phyloP scores from a whole-genome alignment of 495 filamentous ascomycete species.

The Penicillium waksmanii region DNA sequence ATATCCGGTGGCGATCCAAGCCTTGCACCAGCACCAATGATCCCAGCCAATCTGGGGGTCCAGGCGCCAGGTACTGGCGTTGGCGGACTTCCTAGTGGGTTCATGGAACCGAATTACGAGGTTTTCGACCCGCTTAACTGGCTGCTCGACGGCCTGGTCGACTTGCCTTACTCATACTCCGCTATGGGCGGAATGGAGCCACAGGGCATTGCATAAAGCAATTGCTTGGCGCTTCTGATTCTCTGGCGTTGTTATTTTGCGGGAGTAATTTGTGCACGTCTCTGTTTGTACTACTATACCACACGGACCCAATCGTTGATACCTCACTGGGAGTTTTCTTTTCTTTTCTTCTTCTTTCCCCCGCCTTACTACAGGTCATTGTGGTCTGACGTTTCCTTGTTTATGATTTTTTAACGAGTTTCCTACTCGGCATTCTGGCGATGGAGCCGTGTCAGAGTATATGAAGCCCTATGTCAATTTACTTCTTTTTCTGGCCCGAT shows the following conservation, averaged over 20 bases:
- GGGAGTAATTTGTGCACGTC: slow-evolving; percentile 23
- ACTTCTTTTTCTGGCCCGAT: background rate
- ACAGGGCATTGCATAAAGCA: slow-evolving; percentile 38
- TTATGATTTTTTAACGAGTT: slow-evolving; percentile 1
- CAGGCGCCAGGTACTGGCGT: slow-evolving; percentile 38
- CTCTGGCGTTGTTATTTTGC: slow-evolving; percentile 20
- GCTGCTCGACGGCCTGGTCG: slow-evolving; percentile 83
- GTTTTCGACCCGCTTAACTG: slow-evolving; percentile 89
- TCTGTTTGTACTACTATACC: slow-evolving; percentile 38
- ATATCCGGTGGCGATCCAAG: slow-evolving; percentile 47
- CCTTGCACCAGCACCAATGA: slow-evolving; percentile 48
- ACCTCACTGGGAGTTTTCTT: slow-evolving; percentile 24
- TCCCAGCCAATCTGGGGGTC: slow-evolving; percentile 39
- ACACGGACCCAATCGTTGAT: slow-evolving; percentile 28
- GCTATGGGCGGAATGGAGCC: slow-evolving; percentile 46
- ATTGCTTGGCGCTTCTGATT: slow-evolving; percentile 8
- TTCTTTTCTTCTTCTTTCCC: slow-evolving; percentile 7
- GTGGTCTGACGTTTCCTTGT: background rate
- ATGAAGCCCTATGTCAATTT: slow-evolving; percentile 2
- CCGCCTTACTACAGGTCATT: background rate
- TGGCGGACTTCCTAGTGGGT: slow-evolving; percentile 52
- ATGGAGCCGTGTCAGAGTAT: slow-evolving; percentile 5
- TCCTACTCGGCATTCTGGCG: background rate
- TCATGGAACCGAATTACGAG: slow-evolving; percentile 72
- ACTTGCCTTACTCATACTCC: slow-evolving; percentile 68